Conservation (phyloP, 495 filamentous ascomycete species). For the Aspergillus sclerotiicarbonarius region DNA sequence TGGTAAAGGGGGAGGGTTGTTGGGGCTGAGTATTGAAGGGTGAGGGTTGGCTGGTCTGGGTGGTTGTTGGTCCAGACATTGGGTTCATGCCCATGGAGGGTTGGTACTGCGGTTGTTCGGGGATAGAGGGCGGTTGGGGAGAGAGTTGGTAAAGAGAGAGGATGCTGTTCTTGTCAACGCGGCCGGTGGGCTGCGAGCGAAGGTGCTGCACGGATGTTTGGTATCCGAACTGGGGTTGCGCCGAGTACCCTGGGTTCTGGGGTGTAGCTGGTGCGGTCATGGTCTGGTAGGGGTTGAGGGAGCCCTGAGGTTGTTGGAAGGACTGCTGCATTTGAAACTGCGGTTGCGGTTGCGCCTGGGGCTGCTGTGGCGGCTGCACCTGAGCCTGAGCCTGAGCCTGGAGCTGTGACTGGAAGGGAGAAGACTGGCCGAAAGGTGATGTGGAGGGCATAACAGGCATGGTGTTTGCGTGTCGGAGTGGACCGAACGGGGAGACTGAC, state of each 20-base stretch:
- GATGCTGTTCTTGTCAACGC: constrained; percentile 77
- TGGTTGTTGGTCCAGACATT: constrained; percentile 4
- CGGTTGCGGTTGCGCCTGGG: constrained; percentile 8
- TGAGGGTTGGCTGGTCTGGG: constrained; percentile 23
- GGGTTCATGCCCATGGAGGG: constrained; percentile 13
- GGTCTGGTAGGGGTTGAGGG: constrained; percentile 40
- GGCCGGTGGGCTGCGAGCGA: constrained; percentile 43
- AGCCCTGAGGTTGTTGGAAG: constrained; percentile 26
- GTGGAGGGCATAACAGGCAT: constrained; percentile 38
- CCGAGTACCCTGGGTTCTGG: constrained; percentile 26
- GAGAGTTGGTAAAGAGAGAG: constrained; percentile 82
- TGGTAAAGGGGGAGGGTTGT: constrained; percentile 5
- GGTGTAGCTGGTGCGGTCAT: constrained; percentile 30
- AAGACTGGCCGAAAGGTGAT: constrained; percentile 38
- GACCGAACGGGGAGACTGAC: constrained; percentile 11
- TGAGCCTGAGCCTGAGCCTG: constrained; percentile 15
- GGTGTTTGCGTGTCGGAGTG: constrained; percentile 42
- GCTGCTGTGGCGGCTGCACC: constrained; percentile 2
- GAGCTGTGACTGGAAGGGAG: constrained; percentile 36
- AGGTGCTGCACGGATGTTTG: constrained; percentile 38
- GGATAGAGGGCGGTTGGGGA: constrained; percentile 54
- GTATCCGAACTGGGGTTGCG: constrained; percentile 31
- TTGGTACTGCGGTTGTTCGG: constrained; percentile 32
- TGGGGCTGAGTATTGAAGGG: constrained; percentile 26
- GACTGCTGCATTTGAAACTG: constrained; percentile 10